Evolutionary conservation across 768 basidiomycete species (phyloP).

Genomic region (Hemileccinum rubropunctum): DNA sequence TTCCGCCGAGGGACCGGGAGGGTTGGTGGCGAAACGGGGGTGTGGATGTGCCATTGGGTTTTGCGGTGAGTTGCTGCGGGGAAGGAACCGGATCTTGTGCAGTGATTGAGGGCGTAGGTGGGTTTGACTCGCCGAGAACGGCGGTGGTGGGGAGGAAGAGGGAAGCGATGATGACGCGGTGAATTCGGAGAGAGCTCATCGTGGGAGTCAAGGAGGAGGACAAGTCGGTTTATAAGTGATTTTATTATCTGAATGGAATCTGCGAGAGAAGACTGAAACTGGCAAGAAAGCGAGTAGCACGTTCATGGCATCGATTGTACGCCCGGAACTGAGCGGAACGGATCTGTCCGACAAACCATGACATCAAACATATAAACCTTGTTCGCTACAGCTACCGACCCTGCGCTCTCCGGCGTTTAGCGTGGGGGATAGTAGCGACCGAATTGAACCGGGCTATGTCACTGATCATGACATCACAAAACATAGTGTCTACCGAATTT

Average conservation of each 20-base stretch:
- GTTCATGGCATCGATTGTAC: too few species aligned
- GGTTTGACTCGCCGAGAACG: conserved; percentile 52
- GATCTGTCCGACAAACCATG: conserved; percentile 5
- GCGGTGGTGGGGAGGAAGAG: conserved; percentile 79
- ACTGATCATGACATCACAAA: too few species aligned
- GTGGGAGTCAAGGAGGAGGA: background rate
- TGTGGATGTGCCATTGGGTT: conserved; percentile 1
- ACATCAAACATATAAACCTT: too few species aligned
- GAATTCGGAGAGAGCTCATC: conserved; percentile 72
- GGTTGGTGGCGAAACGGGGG: conserved; percentile 19
- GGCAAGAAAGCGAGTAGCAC: background rate
- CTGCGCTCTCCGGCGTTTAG: too few species aligned
- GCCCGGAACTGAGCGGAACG: conserved; percentile 12
- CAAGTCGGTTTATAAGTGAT: too few species aligned
- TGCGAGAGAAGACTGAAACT: background rate
- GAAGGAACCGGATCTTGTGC: conserved; percentile 18
- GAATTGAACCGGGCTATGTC: too few species aligned
- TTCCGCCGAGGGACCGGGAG: conserved; percentile 20
- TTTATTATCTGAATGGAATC: too few species aligned
- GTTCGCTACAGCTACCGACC: too few species aligned
- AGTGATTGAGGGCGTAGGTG: conserved; percentile 46
- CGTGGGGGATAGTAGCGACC: too few species aligned
- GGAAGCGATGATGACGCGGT: conserved; percentile 77
- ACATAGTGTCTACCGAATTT: too few species aligned
- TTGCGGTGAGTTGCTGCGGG: too few species aligned